Percentiles rank a stretch among this genome's conserved stretches.
These are phyloP conservation scores for Hypericum perforatum DNA, from an alignment of 345 rosid genomes.

Conservation along the genomic window DNA sequence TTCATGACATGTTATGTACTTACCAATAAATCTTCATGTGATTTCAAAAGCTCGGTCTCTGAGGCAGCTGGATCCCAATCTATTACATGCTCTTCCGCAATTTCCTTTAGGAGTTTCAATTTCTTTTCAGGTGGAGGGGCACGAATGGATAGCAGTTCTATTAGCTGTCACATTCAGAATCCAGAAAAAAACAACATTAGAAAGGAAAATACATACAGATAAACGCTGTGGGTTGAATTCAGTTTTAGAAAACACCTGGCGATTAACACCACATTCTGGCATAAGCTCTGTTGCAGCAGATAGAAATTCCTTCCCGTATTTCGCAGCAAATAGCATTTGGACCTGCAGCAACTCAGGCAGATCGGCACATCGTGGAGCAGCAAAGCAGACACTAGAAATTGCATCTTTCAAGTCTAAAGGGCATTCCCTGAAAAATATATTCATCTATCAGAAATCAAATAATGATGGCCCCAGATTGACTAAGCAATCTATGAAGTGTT, in stretches of 20 bases:
- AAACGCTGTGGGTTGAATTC: conserved; percentile 2
- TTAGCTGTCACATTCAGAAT: conserved; percentile 38
- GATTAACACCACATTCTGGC: conserved; percentile 96
- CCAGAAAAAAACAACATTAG: not conserved
- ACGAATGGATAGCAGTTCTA: conserved; percentile 78
- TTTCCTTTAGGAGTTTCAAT: conserved; percentile 82
- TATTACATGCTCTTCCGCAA: conserved; percentile 86
- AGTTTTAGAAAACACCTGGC: conserved; percentile 47
- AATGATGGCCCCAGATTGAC: not conserved
- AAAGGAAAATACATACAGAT: not conserved
- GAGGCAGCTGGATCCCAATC: conserved; percentile 92
- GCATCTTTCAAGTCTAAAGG: conserved; percentile 95
- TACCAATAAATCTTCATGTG: conserved; percentile 85
- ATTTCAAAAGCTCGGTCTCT: conserved; percentile 71
- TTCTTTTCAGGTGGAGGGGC: conserved; percentile 72
- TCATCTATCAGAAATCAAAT: conserved; percentile 5
- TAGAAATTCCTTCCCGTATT: conserved; percentile 86
- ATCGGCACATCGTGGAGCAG: conserved; percentile 97
- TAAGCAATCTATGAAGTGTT: too few relatives aligned
- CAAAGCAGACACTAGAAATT: conserved; percentile 86
- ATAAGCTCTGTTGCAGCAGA: conserved; percentile 87
- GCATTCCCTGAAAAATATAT: conserved; percentile 63
- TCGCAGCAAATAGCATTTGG: conserved; percentile 66
- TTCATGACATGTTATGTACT: conserved; percentile 24
- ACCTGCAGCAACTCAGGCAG: conserved; percentile 84